Evolutionary conservation across 257 asterid species (phyloP), one percentile per base, ranked within the genome.

Genomic region (Salvia hispanica): DNA sequence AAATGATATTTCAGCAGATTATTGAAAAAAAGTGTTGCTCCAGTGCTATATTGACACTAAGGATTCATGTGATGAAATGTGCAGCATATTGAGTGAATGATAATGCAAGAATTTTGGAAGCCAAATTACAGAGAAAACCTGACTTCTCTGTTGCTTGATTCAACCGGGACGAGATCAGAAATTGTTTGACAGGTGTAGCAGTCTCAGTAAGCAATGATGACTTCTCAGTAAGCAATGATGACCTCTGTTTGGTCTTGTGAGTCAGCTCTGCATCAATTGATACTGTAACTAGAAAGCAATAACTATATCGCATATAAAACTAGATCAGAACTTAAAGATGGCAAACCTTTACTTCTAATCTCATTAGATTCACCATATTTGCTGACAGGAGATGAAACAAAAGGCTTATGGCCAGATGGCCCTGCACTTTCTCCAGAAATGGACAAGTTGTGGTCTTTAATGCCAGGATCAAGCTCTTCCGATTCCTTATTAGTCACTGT

Each of bases 241-340:
- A 36, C 74, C 74, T 67, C 48, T 48, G 70, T 52, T 73, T 75
- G 59, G 37, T 69, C 62, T 72, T 70, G 63, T 69, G 67, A 36
- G 75, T 42, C 72, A 54, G 73, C 51, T 74, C 95, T 88, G 91
- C 87, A 78, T 70, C 59, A 51, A 44, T 56, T 61, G 65, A 57
- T 42, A 73, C 62, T 50, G 50, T 50, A 69, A 77, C 43, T 28
- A 70, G 58, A 21, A 68, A 64, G 62, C 7, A 40, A 74, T 56
- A 44, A 62, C 58, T 14, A 50, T 47, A 66, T n/a, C 39, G 48
- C 53, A 54, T 34, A 25, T 5, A 42, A 34, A 48, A 67, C 56
- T 15, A 36, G 21, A 62, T 59, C 36, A 50, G 36, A 68, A 66
- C 48, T 42, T 10, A 67, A 58, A 36, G 18, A 60, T 46, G 31